Base-by-base conservation (phyloP, 1,139 yeast genomes). In the Insectozyma bohioensis region DNA sequence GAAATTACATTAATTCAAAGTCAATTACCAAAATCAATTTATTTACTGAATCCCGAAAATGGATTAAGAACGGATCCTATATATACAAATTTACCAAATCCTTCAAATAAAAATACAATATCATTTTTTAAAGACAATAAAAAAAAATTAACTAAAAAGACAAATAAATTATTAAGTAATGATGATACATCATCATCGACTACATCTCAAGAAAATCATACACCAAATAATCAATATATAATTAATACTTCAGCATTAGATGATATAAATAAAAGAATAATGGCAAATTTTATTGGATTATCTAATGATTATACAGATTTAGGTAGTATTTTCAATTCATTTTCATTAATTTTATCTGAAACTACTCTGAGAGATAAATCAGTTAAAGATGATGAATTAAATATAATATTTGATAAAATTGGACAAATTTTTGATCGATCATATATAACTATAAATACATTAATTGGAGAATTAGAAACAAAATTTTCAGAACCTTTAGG, bases 391-490 rank as follows among this genome's bases (percentile, higher is more conserved):
- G 48, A 57, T 4, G 63, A 63, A 36, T 40, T 87, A 30, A 60
- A 61, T 40, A 41, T 63, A 7, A 52, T 68, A 1, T 54, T 68
- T 36, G 95, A 88, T 44, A 76, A 78, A 41, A 72, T 86, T 10
- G 95, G 97, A 4, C 87, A 83, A 51, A 80, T 85, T 0, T 80
- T 84, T 48, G 96, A 87, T 51, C 72, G 85, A 27, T 78, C 80
- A 21, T 80, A 78, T 37, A 67, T 82, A 26, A 72, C 85, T 10
- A 70, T 87, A 24, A 85, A 81, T 42, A 68, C 78, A 4, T 65
- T 90, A 14, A 80, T 83, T n/a, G 74, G 78, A 24, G 76, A 78
- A 28, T 63, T 90, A 28, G 80, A 85, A 41, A 75, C 86, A 7
- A 77, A 79, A 35, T 81, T 88, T 46, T 75, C 86, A 24, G 97